A percentile compares a stretch with the other conserved stretches of the same genome.
These are phyloP conservation scores for Larix kaempferi DNA, from an alignment of 75 land plant genomes.

Conservation along the genomic window DNA sequence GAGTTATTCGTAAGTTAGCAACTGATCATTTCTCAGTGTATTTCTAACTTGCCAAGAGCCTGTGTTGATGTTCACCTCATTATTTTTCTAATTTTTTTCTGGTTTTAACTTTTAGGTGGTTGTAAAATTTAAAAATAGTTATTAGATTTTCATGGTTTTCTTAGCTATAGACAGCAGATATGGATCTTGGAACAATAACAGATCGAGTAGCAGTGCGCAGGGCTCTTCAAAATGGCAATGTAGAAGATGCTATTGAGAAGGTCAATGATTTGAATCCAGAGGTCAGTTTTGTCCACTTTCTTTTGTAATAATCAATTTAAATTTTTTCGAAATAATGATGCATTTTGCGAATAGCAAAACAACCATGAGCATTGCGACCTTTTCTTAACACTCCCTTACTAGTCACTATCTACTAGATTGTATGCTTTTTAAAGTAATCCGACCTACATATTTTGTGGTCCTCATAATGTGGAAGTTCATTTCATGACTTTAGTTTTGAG, in stretches of 20 bases:
- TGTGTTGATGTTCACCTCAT: not conserved
- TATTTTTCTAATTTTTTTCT: not conserved
- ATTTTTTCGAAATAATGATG: not conserved
- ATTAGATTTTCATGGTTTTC: slow-evolving; percentile 18
- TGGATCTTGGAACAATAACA: slow-evolving; percentile 87
- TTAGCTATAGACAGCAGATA: slow-evolving; percentile 72
- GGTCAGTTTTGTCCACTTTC: slow-evolving; percentile 30
- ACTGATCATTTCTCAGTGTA: not conserved
- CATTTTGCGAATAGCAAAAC: not conserved
- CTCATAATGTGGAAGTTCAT: not conserved
- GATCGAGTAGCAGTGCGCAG: slow-evolving; percentile 93
- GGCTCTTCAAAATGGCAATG: slow-evolving; percentile 91
- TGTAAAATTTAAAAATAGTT: not conserved
- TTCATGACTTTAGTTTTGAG: not conserved
- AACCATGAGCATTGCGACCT: not conserved
- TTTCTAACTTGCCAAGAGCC: not conserved
- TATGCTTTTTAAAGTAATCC: not conserved
- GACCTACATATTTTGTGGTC: not conserved
- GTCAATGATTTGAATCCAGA: slow-evolving; percentile 97
- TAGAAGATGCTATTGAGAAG: slow-evolving; percentile 96
- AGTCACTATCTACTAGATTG: too few species aligned
- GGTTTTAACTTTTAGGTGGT: not conserved
- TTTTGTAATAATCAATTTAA: not conserved
- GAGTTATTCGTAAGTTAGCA: too few species aligned
- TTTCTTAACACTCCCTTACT: not conserved